A percentile compares a stretch with the other conserved stretches of the same genome.
phyloP scores from a whole-genome alignment of 2,329 filamentous ascomycete species.

The Fusarium napiforme region DNA sequence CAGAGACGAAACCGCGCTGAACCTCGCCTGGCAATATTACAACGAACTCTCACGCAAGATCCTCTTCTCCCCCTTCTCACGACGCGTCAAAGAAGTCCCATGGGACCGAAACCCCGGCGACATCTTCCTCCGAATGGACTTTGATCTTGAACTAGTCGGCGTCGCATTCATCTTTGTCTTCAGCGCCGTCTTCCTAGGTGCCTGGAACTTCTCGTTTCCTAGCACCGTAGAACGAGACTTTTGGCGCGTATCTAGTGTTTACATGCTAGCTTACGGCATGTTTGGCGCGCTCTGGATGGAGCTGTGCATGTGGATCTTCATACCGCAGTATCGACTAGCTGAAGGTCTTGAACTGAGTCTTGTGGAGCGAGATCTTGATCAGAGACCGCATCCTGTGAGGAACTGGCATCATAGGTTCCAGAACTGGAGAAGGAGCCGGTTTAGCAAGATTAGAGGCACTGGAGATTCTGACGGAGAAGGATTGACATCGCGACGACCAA shows the following conservation, averaged over 20 bases:
- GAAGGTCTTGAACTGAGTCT: background rate
- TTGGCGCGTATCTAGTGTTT: conserved; percentile 16
- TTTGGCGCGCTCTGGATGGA: conserved; percentile 19
- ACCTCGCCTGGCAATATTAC: conserved; percentile 23
- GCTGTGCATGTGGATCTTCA: conserved; percentile 19
- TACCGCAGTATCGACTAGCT: background rate
- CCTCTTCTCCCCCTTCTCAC: conserved; percentile 12
- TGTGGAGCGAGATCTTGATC: background rate
- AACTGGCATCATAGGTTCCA: background rate
- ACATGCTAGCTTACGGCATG: conserved; percentile 12
- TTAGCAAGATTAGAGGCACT: background rate
- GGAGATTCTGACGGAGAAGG: background rate
- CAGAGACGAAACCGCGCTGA: conserved; percentile 16
- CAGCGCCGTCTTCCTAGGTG: conserved; percentile 3
- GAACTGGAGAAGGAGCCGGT: background rate
- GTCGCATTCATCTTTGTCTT: conserved; percentile 23
- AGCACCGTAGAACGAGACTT: background rate
- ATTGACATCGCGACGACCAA: background rate
- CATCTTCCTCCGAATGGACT: conserved; percentile 18
- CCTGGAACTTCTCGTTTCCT: conserved; percentile 17
- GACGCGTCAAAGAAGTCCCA: background rate
- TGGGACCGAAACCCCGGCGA: conserved; percentile 20
- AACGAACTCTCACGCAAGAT: conserved; percentile 11
- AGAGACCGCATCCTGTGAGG: background rate
- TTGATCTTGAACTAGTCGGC: conserved; percentile 14